Base-by-base conservation (phyloP, 129 eudicot species). In the Flaveria linearis region DNA sequence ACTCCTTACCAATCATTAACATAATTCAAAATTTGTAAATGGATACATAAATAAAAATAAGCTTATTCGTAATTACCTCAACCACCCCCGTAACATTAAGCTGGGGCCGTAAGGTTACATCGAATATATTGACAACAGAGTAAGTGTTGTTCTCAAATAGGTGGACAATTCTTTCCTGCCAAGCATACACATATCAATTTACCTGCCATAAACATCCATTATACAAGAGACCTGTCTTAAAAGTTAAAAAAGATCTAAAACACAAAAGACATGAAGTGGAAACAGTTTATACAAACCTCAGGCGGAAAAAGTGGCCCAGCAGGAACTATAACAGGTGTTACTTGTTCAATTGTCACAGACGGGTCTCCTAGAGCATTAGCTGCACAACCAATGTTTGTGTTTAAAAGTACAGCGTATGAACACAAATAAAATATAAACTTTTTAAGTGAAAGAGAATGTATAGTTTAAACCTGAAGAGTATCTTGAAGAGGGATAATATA, bases 51-150 rank as follows among this genome's bases (percentile, higher is more conserved):
- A 20, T 22, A 25, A 22, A 10, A 10, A 71, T 15, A 50, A 4
- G 45, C 42, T 66, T 17, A 53, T 85, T 28, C 72, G 16, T 10
- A 81, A 33, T 81, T 91, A 94, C 99, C 99, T 94, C 99, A 78
- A 94, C 99, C 7, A 74, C 87, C 47, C 99, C 99, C 14, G 99
- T 91, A 73, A 82, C 82, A 74, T 87, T 94, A 71, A 94, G 97
- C 69, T 91, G 97, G 30, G 99, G 99, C 57, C 99, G 93, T 81
- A 94, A 86, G 45, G 97, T 87, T 71, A 94, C 97, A 87, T 95
- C 99, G 85, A 95, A 95, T 83, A 95, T 95, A 83, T 95, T 95
- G 75, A 89, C 99, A 72, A 95, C 99, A 57, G 97, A 82, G 71
- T 91, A 91, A 52, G 99, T 95, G 80, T 91, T 95, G 85, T 80